These are phyloP conservation scores for Geotrichum ghanense DNA, from an alignment of 805 yeast genomes.

Conservation along the genomic window DNA sequence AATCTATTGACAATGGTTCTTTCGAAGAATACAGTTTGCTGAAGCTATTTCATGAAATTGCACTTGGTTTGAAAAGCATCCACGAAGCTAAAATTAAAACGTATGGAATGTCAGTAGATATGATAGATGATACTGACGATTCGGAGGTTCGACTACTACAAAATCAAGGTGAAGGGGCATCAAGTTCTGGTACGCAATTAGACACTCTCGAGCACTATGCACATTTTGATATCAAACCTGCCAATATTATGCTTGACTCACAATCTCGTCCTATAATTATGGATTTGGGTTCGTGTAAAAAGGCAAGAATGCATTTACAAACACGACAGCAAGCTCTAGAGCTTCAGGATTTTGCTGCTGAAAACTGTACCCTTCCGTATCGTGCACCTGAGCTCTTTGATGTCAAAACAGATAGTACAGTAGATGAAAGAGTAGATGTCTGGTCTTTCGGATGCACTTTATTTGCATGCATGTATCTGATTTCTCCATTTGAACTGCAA, in stretches of 20 bases:
- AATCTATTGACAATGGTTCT: constrained; percentile 41
- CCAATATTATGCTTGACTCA: constrained; percentile 69
- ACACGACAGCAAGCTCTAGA: constrained; percentile 62
- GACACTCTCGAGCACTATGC: constrained; percentile 59
- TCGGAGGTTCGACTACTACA: constrained; percentile 10
- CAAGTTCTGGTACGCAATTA: constrained; percentile 34
- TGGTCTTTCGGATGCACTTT: constrained; percentile 88
- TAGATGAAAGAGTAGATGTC: constrained; percentile 70
- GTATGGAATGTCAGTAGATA: constrained; percentile 11
- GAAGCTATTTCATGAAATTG: constrained; percentile 51
- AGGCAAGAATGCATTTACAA: constrained; percentile 43
- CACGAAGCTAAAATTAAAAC: constrained; percentile 32
- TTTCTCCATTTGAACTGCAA: constrained; percentile 80
- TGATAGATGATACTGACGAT: constrained; percentile 8
- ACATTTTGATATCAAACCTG: constrained; percentile 83
- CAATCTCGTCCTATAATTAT: constrained; percentile 70
- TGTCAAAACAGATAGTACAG: constrained; percentile 49
- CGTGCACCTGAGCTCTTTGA: constrained; percentile 86
- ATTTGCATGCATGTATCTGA: constrained; percentile 65
- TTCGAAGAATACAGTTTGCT: constrained; percentile 57
- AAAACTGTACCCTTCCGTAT: constrained; percentile 76
- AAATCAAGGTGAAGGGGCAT: not conserved
- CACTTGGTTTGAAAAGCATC: constrained; percentile 65
- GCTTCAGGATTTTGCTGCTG: constrained; percentile 70
- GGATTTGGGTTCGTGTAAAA: constrained; percentile 72